phyloP scores from a whole-genome alignment of 129 eudicot genomes.

The Sambucus nigra region DNA sequence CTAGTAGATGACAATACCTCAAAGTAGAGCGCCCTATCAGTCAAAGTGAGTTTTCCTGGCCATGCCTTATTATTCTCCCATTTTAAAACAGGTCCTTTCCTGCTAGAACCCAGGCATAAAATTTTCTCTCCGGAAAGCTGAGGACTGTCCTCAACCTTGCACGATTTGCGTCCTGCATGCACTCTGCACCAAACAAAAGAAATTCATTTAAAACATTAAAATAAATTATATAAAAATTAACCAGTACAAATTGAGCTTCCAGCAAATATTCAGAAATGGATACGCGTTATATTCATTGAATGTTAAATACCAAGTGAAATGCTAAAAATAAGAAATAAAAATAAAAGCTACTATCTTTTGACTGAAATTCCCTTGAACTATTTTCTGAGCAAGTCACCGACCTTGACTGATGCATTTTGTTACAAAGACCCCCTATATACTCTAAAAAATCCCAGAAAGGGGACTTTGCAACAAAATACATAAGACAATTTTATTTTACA shows the following conservation, averaged over 20 bases:
- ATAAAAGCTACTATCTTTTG: too few species aligned
- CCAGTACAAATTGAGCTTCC: background rate
- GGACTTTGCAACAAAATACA: too few species aligned
- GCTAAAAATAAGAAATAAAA: too few species aligned
- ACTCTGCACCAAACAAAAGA: conserved; percentile 40
- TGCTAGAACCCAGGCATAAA: conserved; percentile 72
- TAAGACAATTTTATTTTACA: too few species aligned
- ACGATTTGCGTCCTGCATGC: conserved; percentile 77
- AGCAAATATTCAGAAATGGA: background rate
- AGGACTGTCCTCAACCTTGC: conserved; percentile 33
- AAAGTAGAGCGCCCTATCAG: conserved; percentile 81
- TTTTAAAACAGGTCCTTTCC: conserved; percentile 81
- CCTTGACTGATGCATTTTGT: too few species aligned
- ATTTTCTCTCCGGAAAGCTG: conserved; percentile 37
- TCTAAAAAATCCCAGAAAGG: too few species aligned
- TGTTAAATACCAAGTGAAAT: too few species aligned
- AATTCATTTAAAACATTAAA: conserved; percentile 1
- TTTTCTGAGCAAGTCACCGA: too few species aligned
- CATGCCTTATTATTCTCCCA: conserved; percentile 95
- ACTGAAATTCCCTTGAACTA: too few species aligned
- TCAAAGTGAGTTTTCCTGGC: conserved; percentile 91
- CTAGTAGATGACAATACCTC: conserved; percentile 41
- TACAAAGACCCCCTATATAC: too few species aligned
- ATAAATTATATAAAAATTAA: too few species aligned
- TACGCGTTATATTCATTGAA: background rate